These are phyloP conservation scores for Penicillium fuscoglaucum DNA, from an alignment of 2,329 filamentous ascomycete species.

Conservation along the genomic window DNA sequence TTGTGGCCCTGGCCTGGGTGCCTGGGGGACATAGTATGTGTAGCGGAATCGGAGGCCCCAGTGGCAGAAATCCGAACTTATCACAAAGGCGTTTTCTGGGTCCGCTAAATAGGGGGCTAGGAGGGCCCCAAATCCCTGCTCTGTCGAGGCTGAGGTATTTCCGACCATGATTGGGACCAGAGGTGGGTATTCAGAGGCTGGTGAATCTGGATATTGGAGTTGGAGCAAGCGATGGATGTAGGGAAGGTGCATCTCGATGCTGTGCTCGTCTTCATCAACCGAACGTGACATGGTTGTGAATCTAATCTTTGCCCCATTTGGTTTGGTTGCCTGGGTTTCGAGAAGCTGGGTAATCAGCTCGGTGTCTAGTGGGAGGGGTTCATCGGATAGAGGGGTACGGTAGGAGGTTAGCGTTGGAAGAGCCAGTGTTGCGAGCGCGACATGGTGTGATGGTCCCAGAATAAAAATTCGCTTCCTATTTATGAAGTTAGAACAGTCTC, in stretches of 20 bases:
- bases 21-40: conserved; percentile 67
- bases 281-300: conserved; percentile 59
- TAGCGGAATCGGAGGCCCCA: conserved; percentile 88
- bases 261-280: conserved; percentile 82
- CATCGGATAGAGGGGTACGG: conserved; percentile 45
- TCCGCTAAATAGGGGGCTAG: conserved; percentile 77
- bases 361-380: conserved; percentile 47
- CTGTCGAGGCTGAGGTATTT: conserved; percentile 64
- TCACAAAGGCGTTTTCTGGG: conserved; percentile 72
- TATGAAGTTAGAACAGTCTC: conserved; percentile 6
- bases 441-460: conserved; percentile 88
- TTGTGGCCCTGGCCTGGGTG: conserved; percentile 39
- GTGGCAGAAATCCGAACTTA: conserved; percentile 96
- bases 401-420: conserved; percentile 67
- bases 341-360: conserved; percentile 44
- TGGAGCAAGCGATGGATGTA: conserved; percentile 81
- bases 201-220: conserved; percentile 51
- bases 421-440: conserved; percentile 74
- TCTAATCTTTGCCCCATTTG: conserved; percentile 35
- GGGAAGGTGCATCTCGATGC: conserved; percentile 93
- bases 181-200: conserved; percentile 62
- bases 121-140: conserved; percentile 67
- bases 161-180: conserved; percentile 87
- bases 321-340: conserved; percentile 28
- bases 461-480: conserved; percentile 81